phyloP scores from a whole-genome alignment of 306 rosid genomes.

The Crataegus laevigata region DNA sequence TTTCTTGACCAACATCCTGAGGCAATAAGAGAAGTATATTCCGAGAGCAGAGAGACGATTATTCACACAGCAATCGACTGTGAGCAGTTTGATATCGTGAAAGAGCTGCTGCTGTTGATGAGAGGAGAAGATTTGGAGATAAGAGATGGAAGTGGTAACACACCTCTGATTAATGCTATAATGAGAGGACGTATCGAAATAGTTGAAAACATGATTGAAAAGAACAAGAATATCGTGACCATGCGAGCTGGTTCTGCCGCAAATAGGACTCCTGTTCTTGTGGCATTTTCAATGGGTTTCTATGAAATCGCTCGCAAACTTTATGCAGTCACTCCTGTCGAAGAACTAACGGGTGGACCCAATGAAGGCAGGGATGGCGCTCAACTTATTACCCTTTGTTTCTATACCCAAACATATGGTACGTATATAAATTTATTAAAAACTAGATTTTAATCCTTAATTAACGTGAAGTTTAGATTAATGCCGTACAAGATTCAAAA shows the following conservation, averaged over 20 bases:
- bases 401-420: background rate
- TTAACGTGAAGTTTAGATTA: background rate
- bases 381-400: background rate
- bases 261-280: accelerated
- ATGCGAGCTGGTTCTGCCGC: background rate
- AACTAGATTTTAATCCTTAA: no score
- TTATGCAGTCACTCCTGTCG: background rate
- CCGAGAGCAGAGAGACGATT: background rate
- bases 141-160: accelerated
- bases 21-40: background rate
- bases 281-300: accelerated
- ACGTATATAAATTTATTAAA: background rate
- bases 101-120: background rate
- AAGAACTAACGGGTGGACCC: background rate
- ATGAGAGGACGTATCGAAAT: background rate
- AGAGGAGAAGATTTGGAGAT: background rate
- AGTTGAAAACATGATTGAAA: background rate
- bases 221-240: background rate
- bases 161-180: background rate
- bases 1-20: background rate
- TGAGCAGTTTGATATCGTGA: background rate
- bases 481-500: no score
- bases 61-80: background rate
- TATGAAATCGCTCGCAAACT: background rate
- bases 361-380: background rate